Evolutionary conservation across 768 basidiomycete species (phyloP).

Genomic region (Psilocybe subaeruginosa): DNA sequence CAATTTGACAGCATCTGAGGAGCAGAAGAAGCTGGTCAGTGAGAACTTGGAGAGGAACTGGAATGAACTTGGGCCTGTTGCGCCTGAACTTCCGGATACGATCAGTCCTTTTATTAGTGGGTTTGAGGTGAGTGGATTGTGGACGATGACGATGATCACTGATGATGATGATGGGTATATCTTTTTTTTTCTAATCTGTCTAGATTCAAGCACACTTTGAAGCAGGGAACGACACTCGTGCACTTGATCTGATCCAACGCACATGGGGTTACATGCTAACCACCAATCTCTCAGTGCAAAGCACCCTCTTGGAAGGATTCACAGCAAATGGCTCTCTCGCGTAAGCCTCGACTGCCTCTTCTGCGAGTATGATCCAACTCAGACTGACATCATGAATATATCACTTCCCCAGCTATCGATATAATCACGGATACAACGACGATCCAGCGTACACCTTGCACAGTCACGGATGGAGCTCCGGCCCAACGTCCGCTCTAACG

Average conservation of each 20-base stretch:
- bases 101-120: slow-evolving; percentile 63
- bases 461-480: slow-evolving; percentile 61
- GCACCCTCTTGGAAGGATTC: slow-evolving; percentile 61
- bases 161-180: not conserved
- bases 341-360: slow-evolving; percentile 28
- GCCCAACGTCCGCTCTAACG: slow-evolving; percentile 29
- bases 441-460: slow-evolving; percentile 64
- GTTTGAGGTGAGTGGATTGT: slow-evolving; percentile 47
- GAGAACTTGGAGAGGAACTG: slow-evolving; percentile 52
- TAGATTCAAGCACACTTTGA: slow-evolving; percentile 64
- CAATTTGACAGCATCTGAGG: slow-evolving; percentile 45
- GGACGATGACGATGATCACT: slow-evolving; percentile 40
- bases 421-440: slow-evolving; percentile 55
- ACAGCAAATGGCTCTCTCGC: slow-evolving; percentile 58
- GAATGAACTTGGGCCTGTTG: slow-evolving; percentile 53
- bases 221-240: slow-evolving; percentile 50
- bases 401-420: slow-evolving; percentile 44
- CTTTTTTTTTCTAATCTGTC: not conserved
- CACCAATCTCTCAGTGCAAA: slow-evolving; percentile 57
- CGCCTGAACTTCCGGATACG: slow-evolving; percentile 60
- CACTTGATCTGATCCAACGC: slow-evolving; percentile 53
- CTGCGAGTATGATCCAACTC: not conserved
- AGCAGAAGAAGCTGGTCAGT: slow-evolving; percentile 44
- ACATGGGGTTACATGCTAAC: slow-evolving; percentile 67
- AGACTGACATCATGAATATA: not conserved